phyloP scores from a whole-genome alignment of 441 rosid genomes.

The Capsella rubella region DNA sequence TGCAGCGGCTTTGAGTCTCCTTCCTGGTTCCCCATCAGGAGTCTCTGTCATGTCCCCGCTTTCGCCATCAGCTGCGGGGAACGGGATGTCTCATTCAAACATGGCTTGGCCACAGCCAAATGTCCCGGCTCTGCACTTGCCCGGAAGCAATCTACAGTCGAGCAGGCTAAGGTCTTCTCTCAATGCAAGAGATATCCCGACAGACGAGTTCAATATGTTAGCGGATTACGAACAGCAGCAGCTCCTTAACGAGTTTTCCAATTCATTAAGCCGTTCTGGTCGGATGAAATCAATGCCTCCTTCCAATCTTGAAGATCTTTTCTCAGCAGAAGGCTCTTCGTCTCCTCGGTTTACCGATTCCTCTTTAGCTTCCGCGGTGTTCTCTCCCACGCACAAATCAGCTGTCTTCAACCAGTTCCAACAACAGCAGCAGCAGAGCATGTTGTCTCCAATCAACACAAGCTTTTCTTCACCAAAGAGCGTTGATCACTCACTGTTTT shows the following conservation, averaged over 20 bases:
- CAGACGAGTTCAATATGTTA: slow-evolving; percentile 62
- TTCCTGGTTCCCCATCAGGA: slow-evolving; percentile 70
- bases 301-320: slow-evolving; percentile 76
- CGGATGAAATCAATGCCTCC: slow-evolving; percentile 65
- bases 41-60: slow-evolving; percentile 70
- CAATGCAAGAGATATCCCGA: slow-evolving; percentile 64
- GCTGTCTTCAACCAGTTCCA: slow-evolving; percentile 71
- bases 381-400: slow-evolving; percentile 70
- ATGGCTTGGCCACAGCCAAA: slow-evolving; percentile 79
- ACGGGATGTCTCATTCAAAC: slow-evolving; percentile 65
- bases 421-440: slow-evolving; percentile 59
- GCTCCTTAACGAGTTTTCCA: slow-evolving; percentile 58
- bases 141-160: slow-evolving; percentile 69
- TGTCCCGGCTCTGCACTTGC: slow-evolving; percentile 70
- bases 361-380: slow-evolving; percentile 57
- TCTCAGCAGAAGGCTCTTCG: slow-evolving; percentile 66
- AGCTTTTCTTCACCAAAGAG: slow-evolving; percentile 63
- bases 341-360: slow-evolving; percentile 70
- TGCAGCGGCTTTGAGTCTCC: slow-evolving; percentile 67
- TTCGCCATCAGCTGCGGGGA: slow-evolving; percentile 62
- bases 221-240: slow-evolving; percentile 70
- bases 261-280: slow-evolving; percentile 66
- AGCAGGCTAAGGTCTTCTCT: slow-evolving; percentile 74
- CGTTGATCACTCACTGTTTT: slow-evolving; percentile 60
- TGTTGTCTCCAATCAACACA: slow-evolving; percentile 77